Conservation (phyloP, 2,329 filamentous ascomycete genomes). For the Grosmannia serpens region DNA sequence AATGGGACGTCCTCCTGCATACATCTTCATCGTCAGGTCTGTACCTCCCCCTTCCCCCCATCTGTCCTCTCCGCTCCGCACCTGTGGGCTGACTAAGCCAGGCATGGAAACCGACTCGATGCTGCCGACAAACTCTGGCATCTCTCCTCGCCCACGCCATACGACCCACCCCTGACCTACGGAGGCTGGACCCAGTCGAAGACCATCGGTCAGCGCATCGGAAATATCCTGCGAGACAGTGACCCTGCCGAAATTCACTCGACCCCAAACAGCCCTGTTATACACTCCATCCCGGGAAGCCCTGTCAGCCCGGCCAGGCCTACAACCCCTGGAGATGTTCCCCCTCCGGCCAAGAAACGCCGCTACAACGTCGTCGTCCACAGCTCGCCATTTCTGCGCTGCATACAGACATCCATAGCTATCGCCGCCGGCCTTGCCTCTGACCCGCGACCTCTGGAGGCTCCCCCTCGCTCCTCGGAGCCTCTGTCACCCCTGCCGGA, state of each 20-base stretch:
- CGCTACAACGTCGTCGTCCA: conserved; percentile 76
- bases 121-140: conserved; percentile 94
- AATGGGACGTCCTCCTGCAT: conserved; percentile 37
- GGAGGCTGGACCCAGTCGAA: conserved; percentile 85
- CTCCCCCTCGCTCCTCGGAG: not conserved
- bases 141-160: conserved; percentile 81
- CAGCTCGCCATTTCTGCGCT: conserved; percentile 86
- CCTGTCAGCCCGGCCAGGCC: not conserved
- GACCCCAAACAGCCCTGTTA: not conserved
- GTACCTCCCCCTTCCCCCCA: not conserved
- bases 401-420: conserved; percentile 81
- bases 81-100: conserved; percentile 17
- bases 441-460: conserved; percentile 26
- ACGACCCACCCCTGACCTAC: conserved; percentile 91
- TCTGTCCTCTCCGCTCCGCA: not conserved
- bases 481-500: not conserved
- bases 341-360: conserved; percentile 33
- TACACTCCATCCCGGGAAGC: too few relatives aligned
- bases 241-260: conserved; percentile 25
- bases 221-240: conserved; percentile 51
- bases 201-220: conserved; percentile 72
- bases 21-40: conserved; percentile 38
- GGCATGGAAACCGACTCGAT: conserved; percentile 89
- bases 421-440: conserved; percentile 77
- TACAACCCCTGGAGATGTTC: conserved; percentile 15